Evolutionary conservation across 2,329 filamentous ascomycete genomes (phyloP), one percentile per base, ranked within the genome.

Genomic region (Colletotrichum aenigma): DNA sequence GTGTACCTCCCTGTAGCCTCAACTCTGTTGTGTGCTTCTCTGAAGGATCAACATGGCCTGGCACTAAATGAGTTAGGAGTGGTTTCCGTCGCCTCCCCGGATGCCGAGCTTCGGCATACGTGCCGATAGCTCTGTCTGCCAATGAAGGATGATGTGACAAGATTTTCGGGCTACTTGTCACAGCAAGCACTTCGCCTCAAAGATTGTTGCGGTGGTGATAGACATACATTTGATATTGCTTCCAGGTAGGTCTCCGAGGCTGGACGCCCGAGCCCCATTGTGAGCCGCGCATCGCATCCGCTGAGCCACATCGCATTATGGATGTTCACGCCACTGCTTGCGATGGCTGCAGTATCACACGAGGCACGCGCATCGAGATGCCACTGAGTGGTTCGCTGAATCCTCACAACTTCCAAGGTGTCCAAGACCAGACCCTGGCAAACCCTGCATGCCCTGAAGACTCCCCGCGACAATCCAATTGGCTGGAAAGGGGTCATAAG

Each of bases 51-150:
- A 64, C 74, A 68, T 16, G 64, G 34, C 18, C 70, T n/a, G 70
- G 26, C 26, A 60, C 70, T 32, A 58, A 64, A 26, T 60, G 6
- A 73, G 70, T 68, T 73, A 60, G 72, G 30, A 28, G 28, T 58
- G n/a, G 24, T 24, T 34, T 64, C 18, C 18, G 58, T 32, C 18
- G 58, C 18, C 38, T 21, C 52, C 55, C 70, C 10, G 58, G 30
- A 24, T 75, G 70, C 73, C 73, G 73, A 65, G 69, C 34, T 73
- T 60, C 70, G 73, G 69, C 56, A 75, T 64, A 43, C 62, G 16
- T 64, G 69, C 69, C 62, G 69, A 32, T 18, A n/a, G 8, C 32
- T 43, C 48, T 67, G 62, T 18, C 43, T 64, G 56, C 43, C 64
- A 72, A 65, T 30, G 24, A 52, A 60, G 21, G 38, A 30, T n/a